Evolutionary conservation across 192 early-diverging fungal genomes (phyloP).

Genomic region (Martensiomyces pterosporus): DNA sequence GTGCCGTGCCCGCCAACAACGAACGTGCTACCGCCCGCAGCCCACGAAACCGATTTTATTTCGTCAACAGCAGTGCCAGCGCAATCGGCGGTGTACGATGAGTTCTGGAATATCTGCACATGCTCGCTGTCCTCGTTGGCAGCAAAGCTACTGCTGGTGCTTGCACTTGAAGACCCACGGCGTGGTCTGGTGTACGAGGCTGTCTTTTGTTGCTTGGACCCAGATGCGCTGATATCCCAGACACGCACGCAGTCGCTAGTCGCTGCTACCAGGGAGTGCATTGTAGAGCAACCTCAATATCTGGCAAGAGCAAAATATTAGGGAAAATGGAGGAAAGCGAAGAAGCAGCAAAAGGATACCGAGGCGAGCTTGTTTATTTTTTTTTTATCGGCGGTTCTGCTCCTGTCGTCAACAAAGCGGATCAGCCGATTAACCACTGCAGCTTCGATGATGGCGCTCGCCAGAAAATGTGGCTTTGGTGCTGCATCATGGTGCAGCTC

Average conservation of each 20-base stretch:
- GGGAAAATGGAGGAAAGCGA: too few relatives aligned
- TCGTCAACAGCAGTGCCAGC: conserved; percentile 3
- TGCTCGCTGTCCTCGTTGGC: conserved; percentile 35
- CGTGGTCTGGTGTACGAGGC: conserved; percentile 3
- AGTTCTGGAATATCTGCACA: conserved; percentile 12
- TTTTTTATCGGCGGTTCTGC: too few relatives aligned
- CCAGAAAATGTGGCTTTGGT: too few relatives aligned
- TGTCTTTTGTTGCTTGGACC: neutral
- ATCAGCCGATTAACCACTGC: too few relatives aligned
- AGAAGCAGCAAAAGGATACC: too few relatives aligned
- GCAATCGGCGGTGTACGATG: conserved; percentile 1
- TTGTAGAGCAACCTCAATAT: too few relatives aligned
- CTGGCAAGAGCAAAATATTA: too few relatives aligned
- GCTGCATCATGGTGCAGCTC: too few relatives aligned
- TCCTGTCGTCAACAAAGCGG: too few relatives aligned
- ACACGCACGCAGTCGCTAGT: conserved; percentile 39
- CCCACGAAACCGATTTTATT: conserved; percentile 29
- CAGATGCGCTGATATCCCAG: conserved; percentile 25
- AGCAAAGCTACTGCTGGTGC: conserved; percentile 14
- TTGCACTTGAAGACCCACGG: conserved; percentile 4
- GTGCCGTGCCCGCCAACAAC: conserved; percentile 28
- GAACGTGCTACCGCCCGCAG: conserved; percentile 25
- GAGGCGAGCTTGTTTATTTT: too few relatives aligned
- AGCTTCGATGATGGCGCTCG: too few relatives aligned
- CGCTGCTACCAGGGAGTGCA: conserved; percentile 30